Percentiles rank a stretch among this genome's conserved stretches.
Evolutionary conservation across 2,329 filamentous ascomycete genomes (phyloP).

Genomic region (Scedosporium minutisporum): DNA sequence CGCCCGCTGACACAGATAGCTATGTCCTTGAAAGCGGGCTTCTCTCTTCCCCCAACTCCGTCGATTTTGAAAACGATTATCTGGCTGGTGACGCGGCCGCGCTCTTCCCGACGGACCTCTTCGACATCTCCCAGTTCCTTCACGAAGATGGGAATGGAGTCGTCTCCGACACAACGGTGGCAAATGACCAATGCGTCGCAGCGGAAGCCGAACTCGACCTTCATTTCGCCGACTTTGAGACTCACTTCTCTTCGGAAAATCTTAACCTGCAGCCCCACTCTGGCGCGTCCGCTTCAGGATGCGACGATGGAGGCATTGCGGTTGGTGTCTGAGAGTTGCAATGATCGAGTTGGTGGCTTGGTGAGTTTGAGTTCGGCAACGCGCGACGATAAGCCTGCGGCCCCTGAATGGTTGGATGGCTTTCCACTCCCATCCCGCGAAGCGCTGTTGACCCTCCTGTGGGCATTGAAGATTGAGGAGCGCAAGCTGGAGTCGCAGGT

Average conservation of each 20-base stretch:
- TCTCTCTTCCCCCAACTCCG: slow-evolving; percentile 62
- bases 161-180: slow-evolving; percentile 37
- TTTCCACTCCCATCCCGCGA: slow-evolving; percentile 33
- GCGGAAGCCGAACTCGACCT: slow-evolving; percentile 42
- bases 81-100: slow-evolving; percentile 49
- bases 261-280: slow-evolving; percentile 62
- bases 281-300: slow-evolving; percentile 66
- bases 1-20: slow-evolving; percentile 63
- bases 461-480: slow-evolving; percentile 34
- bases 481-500: neutral
- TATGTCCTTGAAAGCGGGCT: slow-evolving; percentile 67
- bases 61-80: slow-evolving; percentile 59
- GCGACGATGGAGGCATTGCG: slow-evolving; percentile 66
- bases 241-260: slow-evolving; percentile 53
- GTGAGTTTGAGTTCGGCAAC: slow-evolving; percentile 22
- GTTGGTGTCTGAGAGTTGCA: slow-evolving; percentile 53
- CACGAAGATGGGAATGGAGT: slow-evolving; percentile 38
- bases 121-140: slow-evolving; percentile 47
- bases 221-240: slow-evolving; percentile 48
- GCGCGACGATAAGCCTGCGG: slow-evolving; percentile 26
- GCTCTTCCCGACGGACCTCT: slow-evolving; percentile 34
- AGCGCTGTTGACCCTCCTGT: slow-evolving; percentile 36
- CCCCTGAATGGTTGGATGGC: slow-evolving; percentile 26
- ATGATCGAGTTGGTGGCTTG: slow-evolving; percentile 33
- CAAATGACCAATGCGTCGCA: slow-evolving; percentile 38